Conservation (phyloP, 2,329 filamentous ascomycete genomes). For the Gremmenia infestans region DNA sequence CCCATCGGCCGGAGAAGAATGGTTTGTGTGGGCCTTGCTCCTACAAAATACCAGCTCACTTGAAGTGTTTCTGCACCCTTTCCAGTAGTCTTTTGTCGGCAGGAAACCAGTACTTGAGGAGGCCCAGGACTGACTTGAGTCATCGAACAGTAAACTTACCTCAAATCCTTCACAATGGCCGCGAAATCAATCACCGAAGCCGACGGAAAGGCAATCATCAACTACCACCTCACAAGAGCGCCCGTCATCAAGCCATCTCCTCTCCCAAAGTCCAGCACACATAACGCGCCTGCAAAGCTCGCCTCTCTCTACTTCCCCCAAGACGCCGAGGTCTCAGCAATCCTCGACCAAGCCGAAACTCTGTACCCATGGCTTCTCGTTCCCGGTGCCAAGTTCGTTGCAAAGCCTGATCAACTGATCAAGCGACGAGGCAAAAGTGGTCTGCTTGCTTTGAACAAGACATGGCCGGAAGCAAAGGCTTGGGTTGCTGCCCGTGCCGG, state of each 20-base stretch:
- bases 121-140: slow-evolving; percentile 13
- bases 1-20: neutral
- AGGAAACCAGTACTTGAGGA: neutral
- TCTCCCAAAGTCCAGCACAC: slow-evolving; percentile 74
- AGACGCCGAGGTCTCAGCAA: slow-evolving; percentile 72
- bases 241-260: slow-evolving; percentile 97
- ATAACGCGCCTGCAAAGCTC: slow-evolving; percentile 89
- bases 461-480: slow-evolving; percentile 86
- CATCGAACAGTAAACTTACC: slow-evolving; percentile 20
- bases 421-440: slow-evolving; percentile 99
- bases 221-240: slow-evolving; percentile 98
- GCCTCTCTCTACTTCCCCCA: slow-evolving; percentile 91
- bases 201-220: slow-evolving; percentile 99
- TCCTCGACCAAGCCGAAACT: slow-evolving; percentile 92
- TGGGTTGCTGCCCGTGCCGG: slow-evolving; percentile 92
- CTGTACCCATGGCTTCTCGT: slow-evolving; percentile 94
- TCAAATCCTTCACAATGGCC: slow-evolving; percentile 58
- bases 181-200: slow-evolving; percentile 98
- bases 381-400: slow-evolving; percentile 84
- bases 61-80: neutral
- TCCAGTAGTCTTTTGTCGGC: slow-evolving; percentile 11
- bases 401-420: slow-evolving; percentile 99
- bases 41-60: too few species aligned
- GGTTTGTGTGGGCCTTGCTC: too few species aligned
- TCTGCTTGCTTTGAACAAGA: slow-evolving; percentile 93